Conservation (phyloP, 257 asterid genomes). For the Rhazya stricta region DNA sequence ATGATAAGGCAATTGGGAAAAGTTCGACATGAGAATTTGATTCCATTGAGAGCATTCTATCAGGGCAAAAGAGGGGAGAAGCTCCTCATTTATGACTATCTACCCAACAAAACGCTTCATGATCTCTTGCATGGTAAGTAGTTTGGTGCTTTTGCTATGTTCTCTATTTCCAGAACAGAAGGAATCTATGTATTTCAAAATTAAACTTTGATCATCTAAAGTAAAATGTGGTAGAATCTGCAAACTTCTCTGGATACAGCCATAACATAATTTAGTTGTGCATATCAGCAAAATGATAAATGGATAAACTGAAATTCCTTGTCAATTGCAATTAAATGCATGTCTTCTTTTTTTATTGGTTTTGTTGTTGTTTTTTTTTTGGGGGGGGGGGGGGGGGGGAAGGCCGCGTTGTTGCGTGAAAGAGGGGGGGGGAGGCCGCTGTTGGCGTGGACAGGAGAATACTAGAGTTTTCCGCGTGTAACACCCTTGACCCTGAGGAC, state of each 20-base stretch:
- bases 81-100: conserved; percentile 85
- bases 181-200: neutral
- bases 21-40: conserved; percentile 81
- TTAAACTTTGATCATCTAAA: neutral
- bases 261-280: neutral
- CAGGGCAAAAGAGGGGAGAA: conserved; percentile 97
- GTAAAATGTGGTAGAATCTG: neutral
- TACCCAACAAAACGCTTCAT: conserved; percentile 63
- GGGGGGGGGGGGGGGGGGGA: too few relatives aligned
- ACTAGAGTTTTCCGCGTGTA: neutral
- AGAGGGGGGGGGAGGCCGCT: too few relatives aligned
- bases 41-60: conserved; percentile 92
- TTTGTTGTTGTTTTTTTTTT: too few relatives aligned
- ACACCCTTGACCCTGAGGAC: neutral
- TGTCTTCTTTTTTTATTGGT: neutral
- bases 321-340: neutral
- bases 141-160: neutral
- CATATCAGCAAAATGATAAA: neutral
- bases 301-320: neutral
- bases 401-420: too few relatives aligned
- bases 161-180: neutral
- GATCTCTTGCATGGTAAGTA: conserved; percentile 85
- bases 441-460: neutral
- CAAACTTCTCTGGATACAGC: neutral
- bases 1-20: conserved; percentile 74